Base-by-base conservation (phyloP, 495 filamentous ascomycete species). In the Daldinia bambusicola region DNA sequence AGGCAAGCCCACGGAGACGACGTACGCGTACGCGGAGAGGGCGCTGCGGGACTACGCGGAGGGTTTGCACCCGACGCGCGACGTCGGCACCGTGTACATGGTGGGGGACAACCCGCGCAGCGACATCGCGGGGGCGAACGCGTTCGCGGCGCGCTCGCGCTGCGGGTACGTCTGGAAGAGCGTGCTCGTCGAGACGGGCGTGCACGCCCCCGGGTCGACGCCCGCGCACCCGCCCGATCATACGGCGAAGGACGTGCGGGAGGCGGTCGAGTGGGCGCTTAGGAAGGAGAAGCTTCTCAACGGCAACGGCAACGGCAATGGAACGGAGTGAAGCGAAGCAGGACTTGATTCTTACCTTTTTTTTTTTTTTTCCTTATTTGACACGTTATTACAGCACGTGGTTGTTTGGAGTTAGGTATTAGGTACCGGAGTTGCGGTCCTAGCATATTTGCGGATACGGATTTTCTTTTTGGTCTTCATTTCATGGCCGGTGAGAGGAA, bases 31-130 rank as follows among this genome's bases (percentile, higher is more conserved):
- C 78, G 93, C 91, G 3, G 93, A 96, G 80, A 77, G 81, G 14
- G 82, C 86, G 30, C 78, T 97, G 13, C 66, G 84, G 36, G 80
- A 82, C 30, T 87, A 91, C 71, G 83, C 89, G n/a, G 75, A 75
- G 40, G 61, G 77, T 12, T 67, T 83, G 26, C 78, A 85, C 41
- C 77, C 77, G 22, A 68, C 91, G 61, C 81, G 83, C 72, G 62
- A 72, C 20, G 74, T 94, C 69, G 82, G 82, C 72, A 87, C 84
- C 14, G 90, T 96, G 2, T 95, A 92, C 76, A 95, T 96, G 92
- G 81, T 97, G 18, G 93, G 93, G 0, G 93, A 96, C 68, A 97
- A 96, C 70, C 93, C 93, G 0, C 90, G 90, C 69, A 89, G 86
- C 12, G 93, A 97, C 79, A 93, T 97, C 66, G 74, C 79, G 4